Evolutionary conservation across 1,284 basidiomycete genomes (phyloP), one percentile per base, ranked within the genome.

Genomic region (Xerocomus amazonicus): DNA sequence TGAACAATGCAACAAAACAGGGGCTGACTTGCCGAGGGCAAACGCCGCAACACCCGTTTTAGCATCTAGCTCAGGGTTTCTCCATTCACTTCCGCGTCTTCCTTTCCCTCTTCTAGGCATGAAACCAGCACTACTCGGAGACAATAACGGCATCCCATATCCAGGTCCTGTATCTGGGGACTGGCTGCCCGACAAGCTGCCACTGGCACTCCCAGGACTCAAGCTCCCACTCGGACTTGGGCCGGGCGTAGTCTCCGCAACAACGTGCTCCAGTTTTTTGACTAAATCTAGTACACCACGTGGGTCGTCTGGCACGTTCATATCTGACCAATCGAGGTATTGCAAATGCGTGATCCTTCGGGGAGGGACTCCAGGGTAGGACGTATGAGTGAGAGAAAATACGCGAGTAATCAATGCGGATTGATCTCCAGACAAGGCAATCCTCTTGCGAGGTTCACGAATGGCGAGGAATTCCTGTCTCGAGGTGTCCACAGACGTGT

Each of bases 321-420:
- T 87, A 62, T 97, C 93, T 2, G 92, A 91, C 93, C 93, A 97
- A 29, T 86, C 84, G 43, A 93, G 76, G 61, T 92, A 96, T 66
- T 97, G 93, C 41, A 96, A 72, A 61, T 97, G 93, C 2, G 82
- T 77, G 12, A 92, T 73, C 52, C 71, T 76, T 14, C 90, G 75
- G 1, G 83, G 74, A 1, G 77, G 73, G 12, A 77, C 72, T 13
- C 76, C 69, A 0, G 87, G 84, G 55, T 83, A 79, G 19, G 70
- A 73, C 2, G 69, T 67, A 61, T 92, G 81, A 32, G 74, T 75
- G 37, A 95, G 74, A 47, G 80, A 72, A 62, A 95, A 92, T 1
- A 79, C 77, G 39, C 92, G 79, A 55, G 78, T 81, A 63, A 92
- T 84, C 27, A 73, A 75, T 40, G 70, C 38, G 48, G 65, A 53